Evolutionary conservation across 2,329 filamentous ascomycete genomes (phyloP).

Genomic region (Kalaharituber pfeilii): DNA sequence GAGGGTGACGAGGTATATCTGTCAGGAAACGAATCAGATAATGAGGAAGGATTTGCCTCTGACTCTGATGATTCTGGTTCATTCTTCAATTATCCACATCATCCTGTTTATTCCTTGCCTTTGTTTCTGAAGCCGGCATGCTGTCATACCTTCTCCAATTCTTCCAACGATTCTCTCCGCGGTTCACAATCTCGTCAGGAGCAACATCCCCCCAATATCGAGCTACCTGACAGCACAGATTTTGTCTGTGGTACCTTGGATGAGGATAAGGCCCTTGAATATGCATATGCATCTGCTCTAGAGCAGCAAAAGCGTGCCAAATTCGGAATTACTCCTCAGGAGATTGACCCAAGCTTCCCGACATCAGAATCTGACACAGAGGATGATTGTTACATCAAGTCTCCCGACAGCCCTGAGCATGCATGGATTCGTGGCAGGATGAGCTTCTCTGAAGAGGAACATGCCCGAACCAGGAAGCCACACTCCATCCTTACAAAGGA

Average conservation of each 20-base stretch:
- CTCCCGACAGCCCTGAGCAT: conserved; percentile 42
- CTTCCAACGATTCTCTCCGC: conserved; percentile 38
- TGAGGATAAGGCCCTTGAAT: conserved; percentile 85
- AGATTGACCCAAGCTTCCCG: conserved; percentile 94
- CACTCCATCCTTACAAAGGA: neutral
- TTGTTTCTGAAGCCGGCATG: conserved; percentile 21
- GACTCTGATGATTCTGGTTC: conserved; percentile 46
- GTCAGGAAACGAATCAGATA: conserved; percentile 62
- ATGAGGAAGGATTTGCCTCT: conserved; percentile 49
- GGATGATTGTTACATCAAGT: conserved; percentile 25
- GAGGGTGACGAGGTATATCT: conserved; percentile 25
- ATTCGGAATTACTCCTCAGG: conserved; percentile 72
- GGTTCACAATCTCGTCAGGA: conserved; percentile 27
- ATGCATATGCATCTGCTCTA: conserved; percentile 73
- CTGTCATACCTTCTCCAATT: conserved; percentile 40
- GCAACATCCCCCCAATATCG: conserved; percentile 48
- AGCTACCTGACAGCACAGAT: conserved; percentile 90
- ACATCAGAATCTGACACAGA: conserved; percentile 70
- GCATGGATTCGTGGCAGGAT: conserved; percentile 56
- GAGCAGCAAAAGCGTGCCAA: conserved; percentile 67
- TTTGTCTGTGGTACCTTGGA: conserved; percentile 98
- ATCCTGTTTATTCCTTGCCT: conserved; percentile 14
- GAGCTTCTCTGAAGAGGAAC: conserved; percentile 23
- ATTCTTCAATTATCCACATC: conserved; percentile 8
- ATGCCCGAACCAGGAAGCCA: neutral